phyloP scores from a whole-genome alignment of 1,139 yeast genomes.

The Saccharomyces uvarum region DNA sequence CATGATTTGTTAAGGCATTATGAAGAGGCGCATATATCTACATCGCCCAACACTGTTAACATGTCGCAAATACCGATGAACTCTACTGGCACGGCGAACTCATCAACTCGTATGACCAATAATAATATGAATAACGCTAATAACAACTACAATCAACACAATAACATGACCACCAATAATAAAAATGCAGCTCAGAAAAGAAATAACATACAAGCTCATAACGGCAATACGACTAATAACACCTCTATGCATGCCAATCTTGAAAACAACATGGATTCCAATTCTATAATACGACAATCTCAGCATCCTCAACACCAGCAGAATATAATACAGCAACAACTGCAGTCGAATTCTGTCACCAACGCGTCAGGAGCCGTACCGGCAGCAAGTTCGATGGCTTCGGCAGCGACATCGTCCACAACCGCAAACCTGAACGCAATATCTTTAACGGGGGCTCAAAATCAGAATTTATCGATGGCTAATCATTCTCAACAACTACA shows the following conservation, averaged over 20 bases:
- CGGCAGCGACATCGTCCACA: not conserved
- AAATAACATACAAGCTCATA: not conserved
- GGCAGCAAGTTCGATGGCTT: slow-evolving; percentile 1
- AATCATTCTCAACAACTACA: slow-evolving; percentile 19
- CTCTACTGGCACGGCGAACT: slow-evolving; percentile 1
- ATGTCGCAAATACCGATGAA: slow-evolving; percentile 11
- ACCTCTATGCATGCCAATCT: slow-evolving; percentile 2
- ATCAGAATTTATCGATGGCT: slow-evolving; percentile 3
- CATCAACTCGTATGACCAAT: slow-evolving; percentile 3
- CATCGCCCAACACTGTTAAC: slow-evolving; percentile 39
- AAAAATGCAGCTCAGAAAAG: not conserved
- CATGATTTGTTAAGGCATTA: slow-evolving; percentile 91
- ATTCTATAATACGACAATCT: not conserved
- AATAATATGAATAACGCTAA: not conserved
- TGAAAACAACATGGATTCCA: not conserved
- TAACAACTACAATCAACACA: not conserved
- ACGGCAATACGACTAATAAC: slow-evolving; percentile 6
- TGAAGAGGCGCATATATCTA: slow-evolving; percentile 90
- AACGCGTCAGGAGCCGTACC: slow-evolving; percentile 1
- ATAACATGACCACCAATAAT: not conserved
- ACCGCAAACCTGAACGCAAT: not conserved
- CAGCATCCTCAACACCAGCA: slow-evolving; percentile 3
- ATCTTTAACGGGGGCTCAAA: not conserved
- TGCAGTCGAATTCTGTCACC: slow-evolving; percentile 2
- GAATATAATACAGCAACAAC: slow-evolving; percentile 4